Evolutionary conservation across 805 yeast genomes (phyloP).

Genomic region (Komagataella mondaviorum): DNA sequence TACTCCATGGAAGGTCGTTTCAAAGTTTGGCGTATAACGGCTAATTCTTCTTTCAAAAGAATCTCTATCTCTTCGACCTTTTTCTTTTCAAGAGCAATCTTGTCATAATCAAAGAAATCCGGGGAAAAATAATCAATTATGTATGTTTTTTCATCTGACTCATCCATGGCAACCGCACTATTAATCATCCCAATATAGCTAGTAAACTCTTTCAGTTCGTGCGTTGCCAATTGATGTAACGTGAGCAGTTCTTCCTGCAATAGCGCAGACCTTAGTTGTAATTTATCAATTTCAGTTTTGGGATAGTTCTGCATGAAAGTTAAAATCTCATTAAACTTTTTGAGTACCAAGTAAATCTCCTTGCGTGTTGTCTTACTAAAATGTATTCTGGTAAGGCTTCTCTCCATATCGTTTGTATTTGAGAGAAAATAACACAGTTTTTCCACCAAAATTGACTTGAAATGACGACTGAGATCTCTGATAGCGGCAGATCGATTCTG

Average conservation of each 20-base stretch:
- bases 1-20: conserved; percentile 46
- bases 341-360: conserved; percentile 44
- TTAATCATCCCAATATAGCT: conserved; percentile 36
- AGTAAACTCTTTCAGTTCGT: conserved; percentile 13
- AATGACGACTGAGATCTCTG: conserved; percentile 26
- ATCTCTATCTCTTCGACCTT: conserved; percentile 29
- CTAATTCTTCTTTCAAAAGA: conserved; percentile 40
- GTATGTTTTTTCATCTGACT: conserved; percentile 29
- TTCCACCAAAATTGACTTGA: conserved; percentile 23
- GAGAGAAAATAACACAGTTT: conserved; percentile 13
- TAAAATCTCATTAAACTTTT: conserved; percentile 25
- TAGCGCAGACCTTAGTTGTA: conserved; percentile 11
- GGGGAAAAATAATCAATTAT: conserved; percentile 29
- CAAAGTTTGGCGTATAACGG: conserved; percentile 26
- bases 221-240: conserved; percentile 6
- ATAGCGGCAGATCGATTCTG: conserved; percentile 53
- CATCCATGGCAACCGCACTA: conserved; percentile 35
- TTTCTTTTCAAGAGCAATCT: conserved; percentile 23
- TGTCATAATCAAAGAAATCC: conserved; percentile 24
- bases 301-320: conserved; percentile 11
- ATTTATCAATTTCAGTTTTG: conserved; percentile 15
- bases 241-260: conserved; percentile 5
- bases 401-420: conserved; percentile 42
- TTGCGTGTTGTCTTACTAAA: conserved; percentile 45
- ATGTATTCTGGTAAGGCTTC: conserved; percentile 41